phyloP scores from a whole-genome alignment of 2,329 filamentous ascomycete species.

The Verticillium albo-atrum region DNA sequence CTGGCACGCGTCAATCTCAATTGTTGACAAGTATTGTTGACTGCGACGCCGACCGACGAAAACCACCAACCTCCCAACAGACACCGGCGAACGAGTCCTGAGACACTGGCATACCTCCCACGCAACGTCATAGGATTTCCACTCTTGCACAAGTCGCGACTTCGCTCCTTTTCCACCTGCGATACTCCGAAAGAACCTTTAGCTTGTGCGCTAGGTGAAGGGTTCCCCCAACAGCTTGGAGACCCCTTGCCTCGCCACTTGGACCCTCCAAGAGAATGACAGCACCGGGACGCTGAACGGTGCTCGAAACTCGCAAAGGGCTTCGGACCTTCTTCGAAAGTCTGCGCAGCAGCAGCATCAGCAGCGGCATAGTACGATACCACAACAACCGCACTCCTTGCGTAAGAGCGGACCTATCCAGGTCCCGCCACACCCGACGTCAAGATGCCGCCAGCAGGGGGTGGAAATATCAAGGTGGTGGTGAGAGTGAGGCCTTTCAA shows the following conservation, averaged over 20 bases:
- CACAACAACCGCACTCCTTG: neutral
- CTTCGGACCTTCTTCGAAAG: neutral
- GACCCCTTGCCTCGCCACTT: neutral
- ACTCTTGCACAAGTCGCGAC: neutral
- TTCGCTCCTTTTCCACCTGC: neutral
- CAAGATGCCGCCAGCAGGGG: slow-evolving; percentile 63
- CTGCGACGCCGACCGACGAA: neutral
- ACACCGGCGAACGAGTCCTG: neutral
- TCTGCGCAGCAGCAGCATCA: neutral
- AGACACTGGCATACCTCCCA: neutral
- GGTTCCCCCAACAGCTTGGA: neutral
- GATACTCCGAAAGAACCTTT: neutral
- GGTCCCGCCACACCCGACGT: neutral
- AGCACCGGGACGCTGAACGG: neutral
- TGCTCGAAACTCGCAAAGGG: neutral
- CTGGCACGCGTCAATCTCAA: neutral
- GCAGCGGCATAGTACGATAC: too few relatives aligned
- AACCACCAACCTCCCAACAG: neutral
- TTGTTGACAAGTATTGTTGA: neutral
- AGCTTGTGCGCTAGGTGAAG: neutral
- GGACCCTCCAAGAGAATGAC: neutral
- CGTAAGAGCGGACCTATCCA: neutral
- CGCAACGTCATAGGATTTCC: neutral
- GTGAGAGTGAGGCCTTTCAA: slow-evolving; percentile 96
- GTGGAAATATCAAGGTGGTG: slow-evolving; percentile 99